Base-by-base conservation (phyloP, 352 stramenopile genomes). In the Globisporangium rhizosaccharum region DNA sequence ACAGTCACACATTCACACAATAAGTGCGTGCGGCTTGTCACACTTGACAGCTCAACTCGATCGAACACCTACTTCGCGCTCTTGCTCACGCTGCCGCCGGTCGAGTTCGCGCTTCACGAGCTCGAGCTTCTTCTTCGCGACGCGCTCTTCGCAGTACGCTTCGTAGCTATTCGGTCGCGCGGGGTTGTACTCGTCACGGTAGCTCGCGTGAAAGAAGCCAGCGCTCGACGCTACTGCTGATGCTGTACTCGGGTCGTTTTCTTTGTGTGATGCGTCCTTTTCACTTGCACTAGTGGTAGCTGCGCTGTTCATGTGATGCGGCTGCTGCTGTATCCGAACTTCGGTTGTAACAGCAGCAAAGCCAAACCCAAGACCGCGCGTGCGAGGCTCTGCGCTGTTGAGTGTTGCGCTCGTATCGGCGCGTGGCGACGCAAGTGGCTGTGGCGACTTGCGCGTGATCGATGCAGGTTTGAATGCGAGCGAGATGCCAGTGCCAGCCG, bases 121-220 rank as follows among this genome's bases (percentile, higher is more conserved):
- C 26, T 92, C 82, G 53, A 94, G 66, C 59, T 93, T 89, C 60
- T 83, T 81, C 50, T 79, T 80, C 23, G 84, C 79, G 28, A 76
- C 49, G 23, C 87, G 76, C 56, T 94, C 82, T 37, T 96, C 79
- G 62, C 86, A 96, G 59, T 85, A 96, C 8, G 72, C 73, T 56
- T 94, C 82, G 68, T 97, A 97, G 70, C 85, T 94, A 48, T 96
- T 97, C 7, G 89, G 89, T 9, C 85, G 76, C 28, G 75, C 67
- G 3, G 89, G 89, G 61, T 97, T 76, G 63, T 97, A 97, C 57
- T 93, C 85, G 33, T 96, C 89, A 42, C 76, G 71, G 49, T 94
- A 92, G 15, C 62, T 88, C 0, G 70, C 68, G 59, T 90, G 79
- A 56, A 92, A 90, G 64, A 88, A 90, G 45, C 88, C 72, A 15